Percentiles rank a stretch among this genome's conserved stretches.
These are phyloP conservation scores for Penicillium tannophilum DNA, from an alignment of 495 filamentous ascomycete genomes.

Conservation along the genomic window DNA sequence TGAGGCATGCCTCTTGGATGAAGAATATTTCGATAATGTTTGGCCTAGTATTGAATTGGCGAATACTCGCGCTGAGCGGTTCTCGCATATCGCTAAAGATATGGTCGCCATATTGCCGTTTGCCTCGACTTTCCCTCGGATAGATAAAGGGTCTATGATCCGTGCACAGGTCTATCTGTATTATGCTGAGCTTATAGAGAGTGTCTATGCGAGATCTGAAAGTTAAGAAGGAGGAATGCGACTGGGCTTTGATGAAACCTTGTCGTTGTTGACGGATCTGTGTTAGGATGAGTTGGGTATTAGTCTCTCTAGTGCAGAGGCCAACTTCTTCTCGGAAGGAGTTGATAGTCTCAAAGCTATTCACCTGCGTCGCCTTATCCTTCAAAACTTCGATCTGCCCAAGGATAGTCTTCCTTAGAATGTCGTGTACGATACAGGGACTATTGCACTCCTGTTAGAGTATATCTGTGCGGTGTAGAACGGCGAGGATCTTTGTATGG, in stretches of 20 bases:
- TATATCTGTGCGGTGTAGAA: constrained; percentile 46
- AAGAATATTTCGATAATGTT: constrained; percentile 47
- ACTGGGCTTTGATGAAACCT: constrained; percentile 40
- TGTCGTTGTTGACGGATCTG: constrained; percentile 43
- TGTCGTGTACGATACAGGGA: constrained; percentile 55
- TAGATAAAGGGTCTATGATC: constrained; percentile 60
- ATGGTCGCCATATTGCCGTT: constrained; percentile 50
- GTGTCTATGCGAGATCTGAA: constrained; percentile 44
- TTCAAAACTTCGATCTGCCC: constrained; percentile 45
- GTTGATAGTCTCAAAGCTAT: constrained; percentile 65
- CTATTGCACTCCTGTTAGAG: constrained; percentile 45
- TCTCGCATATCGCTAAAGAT: constrained; percentile 58
- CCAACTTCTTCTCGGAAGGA: constrained; percentile 58
- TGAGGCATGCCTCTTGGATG: constrained; percentile 32
- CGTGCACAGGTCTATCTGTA: constrained; percentile 52
- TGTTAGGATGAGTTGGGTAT: constrained; percentile 45
- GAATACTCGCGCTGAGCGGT: constrained; percentile 52
- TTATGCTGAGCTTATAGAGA: constrained; percentile 52
- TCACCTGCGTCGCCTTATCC: constrained; percentile 53
- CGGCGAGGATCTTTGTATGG: constrained; percentile 22
- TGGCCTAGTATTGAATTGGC: constrained; percentile 52
- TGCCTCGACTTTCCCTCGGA: constrained; percentile 47
- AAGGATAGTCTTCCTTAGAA: constrained; percentile 38
- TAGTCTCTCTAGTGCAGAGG: constrained; percentile 35
- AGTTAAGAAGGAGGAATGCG: constrained; percentile 29